phyloP scores from a whole-genome alignment of 176 grass and related monocot species.

The Avena insularis region DNA sequence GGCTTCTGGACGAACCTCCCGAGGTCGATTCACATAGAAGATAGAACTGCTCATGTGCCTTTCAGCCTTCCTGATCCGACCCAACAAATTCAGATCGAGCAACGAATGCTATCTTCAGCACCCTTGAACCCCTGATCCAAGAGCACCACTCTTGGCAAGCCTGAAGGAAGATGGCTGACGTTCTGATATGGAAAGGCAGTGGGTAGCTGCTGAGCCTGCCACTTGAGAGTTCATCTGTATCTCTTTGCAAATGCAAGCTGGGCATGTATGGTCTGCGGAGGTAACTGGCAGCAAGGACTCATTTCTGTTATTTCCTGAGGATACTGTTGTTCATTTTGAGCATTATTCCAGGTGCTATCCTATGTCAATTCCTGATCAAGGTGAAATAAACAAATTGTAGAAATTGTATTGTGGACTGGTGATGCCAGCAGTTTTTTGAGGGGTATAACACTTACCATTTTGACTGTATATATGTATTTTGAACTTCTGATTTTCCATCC shows the following conservation, averaged over 20 bases:
- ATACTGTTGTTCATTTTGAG: conserved; percentile 35
- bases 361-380: conserved; percentile 21
- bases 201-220: neutral
- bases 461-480: neutral
- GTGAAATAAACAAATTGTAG: neutral
- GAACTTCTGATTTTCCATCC: neutral
- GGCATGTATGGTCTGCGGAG: neutral
- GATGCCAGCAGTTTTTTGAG: neutral
- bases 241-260: neutral
- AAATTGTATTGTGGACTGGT: conserved; percentile 1
- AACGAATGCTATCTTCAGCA: conserved; percentile 8
- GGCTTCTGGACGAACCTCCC: conserved; percentile 17
- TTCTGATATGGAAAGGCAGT: neutral
- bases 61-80: neutral
- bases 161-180: conserved; percentile 12
- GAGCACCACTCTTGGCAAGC: neutral
- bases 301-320: conserved; percentile 36
- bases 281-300: conserved; percentile 19
- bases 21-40: conserved; percentile 20
- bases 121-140: neutral
- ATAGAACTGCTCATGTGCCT: conserved; percentile 25
- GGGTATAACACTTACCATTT: neutral
- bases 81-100: neutral
- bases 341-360: neutral
- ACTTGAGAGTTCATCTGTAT: conserved; percentile 19